Percentiles rank a stretch among this genome's conserved stretches.
These are phyloP conservation scores for Metarhizium anisopliae DNA, from an alignment of 2,329 filamentous ascomycete species.

Conservation along the genomic window DNA sequence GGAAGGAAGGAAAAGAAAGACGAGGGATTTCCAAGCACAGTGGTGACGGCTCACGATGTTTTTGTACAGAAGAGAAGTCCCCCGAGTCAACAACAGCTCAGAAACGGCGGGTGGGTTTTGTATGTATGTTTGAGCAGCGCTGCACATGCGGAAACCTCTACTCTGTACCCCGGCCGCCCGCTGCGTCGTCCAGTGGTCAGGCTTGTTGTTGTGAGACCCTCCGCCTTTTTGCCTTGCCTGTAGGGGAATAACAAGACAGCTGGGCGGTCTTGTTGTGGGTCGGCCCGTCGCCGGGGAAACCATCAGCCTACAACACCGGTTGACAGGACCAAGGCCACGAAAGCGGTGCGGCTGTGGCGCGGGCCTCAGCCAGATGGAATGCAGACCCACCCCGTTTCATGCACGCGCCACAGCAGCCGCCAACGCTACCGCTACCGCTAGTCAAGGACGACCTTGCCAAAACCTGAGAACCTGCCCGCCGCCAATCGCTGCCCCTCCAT, in stretches of 20 bases:
- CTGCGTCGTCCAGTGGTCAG: background rate
- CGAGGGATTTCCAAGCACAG: background rate
- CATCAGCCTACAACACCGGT: background rate
- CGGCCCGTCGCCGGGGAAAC: conserved; percentile 14
- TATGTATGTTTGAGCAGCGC: background rate
- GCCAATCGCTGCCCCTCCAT: background rate
- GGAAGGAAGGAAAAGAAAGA: background rate
- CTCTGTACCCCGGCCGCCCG: background rate
- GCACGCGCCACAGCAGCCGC: no score
- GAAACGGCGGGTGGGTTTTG: background rate
- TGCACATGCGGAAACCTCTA: background rate
- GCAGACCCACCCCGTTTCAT: no score
- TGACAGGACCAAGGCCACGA: no score
- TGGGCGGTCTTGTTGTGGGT: conserved; percentile 11
- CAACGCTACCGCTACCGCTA: no score
- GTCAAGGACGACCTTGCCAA: no score
- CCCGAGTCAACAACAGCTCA: background rate
- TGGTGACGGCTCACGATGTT: conserved; percentile 18
- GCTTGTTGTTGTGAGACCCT: background rate
- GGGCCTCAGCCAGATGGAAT: no score
- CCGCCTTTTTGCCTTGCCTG: background rate
- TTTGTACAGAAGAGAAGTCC: conserved; percentile 17
- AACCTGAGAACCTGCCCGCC: no score
- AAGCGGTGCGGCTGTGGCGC: no score
- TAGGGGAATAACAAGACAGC: background rate